A percentile compares a stretch with the other conserved stretches of the same genome.
Conservation (phyloP, 495 filamentous ascomycete species). For the Trichocladium uniseriatum region DNA sequence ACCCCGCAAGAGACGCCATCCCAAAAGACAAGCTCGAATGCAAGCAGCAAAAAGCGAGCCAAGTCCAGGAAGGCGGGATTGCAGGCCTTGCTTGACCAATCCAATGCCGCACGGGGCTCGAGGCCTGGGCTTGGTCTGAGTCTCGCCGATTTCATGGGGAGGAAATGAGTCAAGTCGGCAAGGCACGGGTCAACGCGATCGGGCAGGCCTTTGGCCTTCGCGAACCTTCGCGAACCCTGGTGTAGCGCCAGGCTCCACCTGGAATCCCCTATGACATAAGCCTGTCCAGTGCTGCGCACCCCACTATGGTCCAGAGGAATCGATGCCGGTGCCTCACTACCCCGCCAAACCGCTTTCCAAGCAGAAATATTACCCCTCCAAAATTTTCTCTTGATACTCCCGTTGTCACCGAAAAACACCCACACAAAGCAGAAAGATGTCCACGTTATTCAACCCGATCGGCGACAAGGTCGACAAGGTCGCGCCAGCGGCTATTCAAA, state of each 20-base stretch:
- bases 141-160: constrained; percentile 45
- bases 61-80: constrained; percentile 46
- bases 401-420: background rate
- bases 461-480: constrained; percentile 45
- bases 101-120: constrained; percentile 27
- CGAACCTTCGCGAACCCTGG: constrained; percentile 23
- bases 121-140: constrained; percentile 37
- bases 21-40: constrained; percentile 31
- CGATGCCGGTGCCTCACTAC: constrained; percentile 2
- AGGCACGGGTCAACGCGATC: background rate
- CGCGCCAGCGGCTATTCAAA: constrained; percentile 21
- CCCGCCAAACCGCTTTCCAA: constrained; percentile 21
- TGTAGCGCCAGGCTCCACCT: constrained; percentile 6
- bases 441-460: constrained; percentile 45
- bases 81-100: constrained; percentile 41
- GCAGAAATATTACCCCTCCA: constrained; percentile 25
- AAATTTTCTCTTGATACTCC: constrained; percentile 26
- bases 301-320: constrained; percentile 13
- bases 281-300: constrained; percentile 10
- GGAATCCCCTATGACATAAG: constrained; percentile 21
- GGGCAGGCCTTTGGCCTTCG: too few species aligned
- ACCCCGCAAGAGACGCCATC: background rate
- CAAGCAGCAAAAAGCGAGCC: constrained; percentile 45
- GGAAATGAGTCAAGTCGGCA: constrained; percentile 14
- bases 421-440: constrained; percentile 18